Conservation (phyloP, 108 stramenopile genomes). For the Conticribra guillardii region DNA sequence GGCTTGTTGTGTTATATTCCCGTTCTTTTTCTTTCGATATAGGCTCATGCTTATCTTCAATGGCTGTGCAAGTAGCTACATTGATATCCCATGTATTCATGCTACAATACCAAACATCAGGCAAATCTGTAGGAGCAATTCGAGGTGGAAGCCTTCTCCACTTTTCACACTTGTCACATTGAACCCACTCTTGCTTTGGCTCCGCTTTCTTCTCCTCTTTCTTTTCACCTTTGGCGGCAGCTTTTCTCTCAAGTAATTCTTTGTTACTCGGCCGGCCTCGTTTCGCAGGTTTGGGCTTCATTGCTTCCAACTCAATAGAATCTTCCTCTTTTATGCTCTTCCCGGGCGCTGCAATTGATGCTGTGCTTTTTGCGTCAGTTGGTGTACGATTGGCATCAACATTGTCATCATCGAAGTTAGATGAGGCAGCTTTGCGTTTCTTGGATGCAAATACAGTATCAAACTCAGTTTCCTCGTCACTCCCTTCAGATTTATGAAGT, state of each 20-base stretch:
- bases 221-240: constrained; percentile 6
- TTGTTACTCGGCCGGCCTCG: constrained; percentile 56
- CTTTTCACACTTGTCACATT: constrained; percentile 88
- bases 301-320: constrained; percentile 17
- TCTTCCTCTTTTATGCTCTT: neutral
- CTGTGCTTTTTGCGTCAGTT: neutral
- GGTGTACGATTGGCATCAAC: neutral
- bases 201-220: constrained; percentile 28
- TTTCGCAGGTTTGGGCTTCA: constrained; percentile 13
- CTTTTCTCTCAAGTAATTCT: constrained; percentile 29
- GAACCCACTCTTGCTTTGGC: constrained; percentile 83
- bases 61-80: constrained; percentile 72
- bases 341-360: neutral
- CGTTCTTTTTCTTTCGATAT: constrained; percentile 38
- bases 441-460: too few species aligned
- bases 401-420: neutral
- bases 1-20: constrained; percentile 43
- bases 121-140: constrained; percentile 73
- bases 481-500: constrained; percentile 14
- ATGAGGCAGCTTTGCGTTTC: neutral
- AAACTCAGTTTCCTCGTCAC: constrained; percentile 27
- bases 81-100: constrained; percentile 87
- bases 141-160: constrained; percentile 82
- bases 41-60: constrained; percentile 79
- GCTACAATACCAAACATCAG: constrained; percentile 81